These are phyloP conservation scores for Pseudopyrenochaeta lycopersici DNA, from an alignment of 2,329 filamentous ascomycete species.

Conservation along the genomic window DNA sequence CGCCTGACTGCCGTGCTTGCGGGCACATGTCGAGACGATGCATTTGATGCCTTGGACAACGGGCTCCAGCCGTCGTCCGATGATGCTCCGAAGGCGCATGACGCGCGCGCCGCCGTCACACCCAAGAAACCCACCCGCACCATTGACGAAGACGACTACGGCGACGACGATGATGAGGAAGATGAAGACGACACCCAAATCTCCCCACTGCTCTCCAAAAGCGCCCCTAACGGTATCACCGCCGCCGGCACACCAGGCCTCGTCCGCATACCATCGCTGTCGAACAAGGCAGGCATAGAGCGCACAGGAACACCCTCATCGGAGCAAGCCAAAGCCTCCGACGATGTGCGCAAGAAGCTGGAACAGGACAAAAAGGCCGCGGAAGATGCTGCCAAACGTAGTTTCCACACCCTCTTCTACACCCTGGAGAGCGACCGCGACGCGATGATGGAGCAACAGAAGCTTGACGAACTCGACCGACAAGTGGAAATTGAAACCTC, in stretches of 20 bases:
- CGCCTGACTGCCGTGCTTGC: slow-evolving; percentile 81
- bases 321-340: slow-evolving; percentile 73
- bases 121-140: slow-evolving; percentile 78
- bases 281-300: slow-evolving; percentile 70
- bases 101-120: slow-evolving; percentile 58
- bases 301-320: slow-evolving; percentile 63
- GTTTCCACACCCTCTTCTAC: slow-evolving; percentile 93
- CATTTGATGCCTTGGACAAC: slow-evolving; percentile 35
- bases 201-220: slow-evolving; percentile 61
- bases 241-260: slow-evolving; percentile 69
- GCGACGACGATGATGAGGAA: slow-evolving; percentile 75
- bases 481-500: slow-evolving; percentile 97
- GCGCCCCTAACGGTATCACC: slow-evolving; percentile 61
- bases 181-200: slow-evolving; percentile 52
- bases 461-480: slow-evolving; percentile 94
- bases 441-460: slow-evolving; percentile 97
- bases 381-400: slow-evolving; percentile 87
- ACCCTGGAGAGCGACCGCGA: slow-evolving; percentile 94
- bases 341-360: slow-evolving; percentile 90
- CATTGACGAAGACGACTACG: slow-evolving; percentile 87
- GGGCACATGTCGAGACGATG: slow-evolving; percentile 42
- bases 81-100: slow-evolving; percentile 47
- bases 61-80: slow-evolving; percentile 33
- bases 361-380: slow-evolving; percentile 91
- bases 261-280: slow-evolving; percentile 70